phyloP scores from a whole-genome alignment of 2,329 filamentous ascomycete species.

The Talaromyces sp. region DNA sequence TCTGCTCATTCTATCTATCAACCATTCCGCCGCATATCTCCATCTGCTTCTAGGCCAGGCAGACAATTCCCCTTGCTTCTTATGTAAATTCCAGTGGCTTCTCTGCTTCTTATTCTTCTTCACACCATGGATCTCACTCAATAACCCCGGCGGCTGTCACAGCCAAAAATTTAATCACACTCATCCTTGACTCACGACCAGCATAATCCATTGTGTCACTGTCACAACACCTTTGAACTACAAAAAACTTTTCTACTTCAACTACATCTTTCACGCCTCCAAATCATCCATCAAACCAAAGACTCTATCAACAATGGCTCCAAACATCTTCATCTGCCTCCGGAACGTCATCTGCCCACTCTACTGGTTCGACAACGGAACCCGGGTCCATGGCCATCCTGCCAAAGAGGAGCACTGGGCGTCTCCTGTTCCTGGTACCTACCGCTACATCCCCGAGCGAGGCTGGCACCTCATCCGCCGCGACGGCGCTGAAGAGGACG shows the following conservation, averaged over 20 bases:
- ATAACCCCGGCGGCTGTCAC: slow-evolving; percentile 17
- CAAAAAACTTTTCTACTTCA: background rate
- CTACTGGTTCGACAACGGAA: slow-evolving; percentile 48
- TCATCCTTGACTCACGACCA: slow-evolving; percentile 2
- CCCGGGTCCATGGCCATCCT: slow-evolving; percentile 37
- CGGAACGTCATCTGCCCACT: slow-evolving; percentile 47
- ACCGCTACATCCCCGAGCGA: slow-evolving; percentile 49
- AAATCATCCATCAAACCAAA: background rate
- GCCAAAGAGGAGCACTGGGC: slow-evolving; percentile 49
- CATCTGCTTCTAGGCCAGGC: background rate
- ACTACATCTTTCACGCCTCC: background rate
- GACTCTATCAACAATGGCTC: slow-evolving; percentile 40
- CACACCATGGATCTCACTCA: slow-evolving; percentile 13
- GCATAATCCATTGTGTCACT: background rate
- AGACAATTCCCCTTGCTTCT: slow-evolving; percentile 16
- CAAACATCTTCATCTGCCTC: slow-evolving; percentile 51
- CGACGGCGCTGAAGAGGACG: slow-evolving; percentile 32
- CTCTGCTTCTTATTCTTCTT: background rate
- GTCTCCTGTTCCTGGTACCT: slow-evolving; percentile 47
- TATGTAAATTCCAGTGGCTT: slow-evolving; percentile 18
- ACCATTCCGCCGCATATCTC: background rate
- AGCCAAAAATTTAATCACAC: slow-evolving; percentile 3
- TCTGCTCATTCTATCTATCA: background rate
- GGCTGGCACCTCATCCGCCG: slow-evolving; percentile 50
- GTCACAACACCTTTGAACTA: background rate